Percentiles rank a stretch among this genome's conserved stretches.
These are phyloP conservation scores for Ligustrum vulgare DNA, from an alignment of 257 asterid species.

Conservation along the genomic window DNA sequence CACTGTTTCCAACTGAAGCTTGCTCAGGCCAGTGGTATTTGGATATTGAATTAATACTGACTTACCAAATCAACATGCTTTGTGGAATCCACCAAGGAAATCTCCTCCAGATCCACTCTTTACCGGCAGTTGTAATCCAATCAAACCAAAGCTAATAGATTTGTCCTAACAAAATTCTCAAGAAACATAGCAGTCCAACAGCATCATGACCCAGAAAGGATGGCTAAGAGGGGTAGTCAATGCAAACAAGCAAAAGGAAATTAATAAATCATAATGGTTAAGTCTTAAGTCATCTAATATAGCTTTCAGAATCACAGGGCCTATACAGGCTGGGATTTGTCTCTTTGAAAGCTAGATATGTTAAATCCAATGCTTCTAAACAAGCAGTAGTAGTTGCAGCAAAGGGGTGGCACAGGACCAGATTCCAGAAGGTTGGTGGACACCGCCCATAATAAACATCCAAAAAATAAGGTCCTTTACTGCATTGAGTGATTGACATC, in stretches of 20 bases:
- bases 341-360: neutral
- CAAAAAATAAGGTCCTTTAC: neutral
- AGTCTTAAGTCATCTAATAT: neutral
- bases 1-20: neutral
- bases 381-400: neutral
- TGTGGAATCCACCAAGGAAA: neutral
- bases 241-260: neutral
- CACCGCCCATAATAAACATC: neutral
- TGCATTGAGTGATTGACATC: neutral
- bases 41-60: neutral
- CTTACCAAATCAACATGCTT: slow-evolving; percentile 8
- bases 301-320: neutral
- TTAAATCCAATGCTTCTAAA: neutral
- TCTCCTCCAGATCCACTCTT: slow-evolving; percentile 1
- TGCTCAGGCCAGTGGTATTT: slow-evolving; percentile 3
- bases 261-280: neutral
- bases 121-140: neutral
- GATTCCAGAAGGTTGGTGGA: neutral
- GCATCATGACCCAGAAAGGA: neutral
- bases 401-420: neutral
- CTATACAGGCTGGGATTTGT: neutral
- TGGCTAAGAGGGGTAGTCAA: neutral
- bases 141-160: neutral
- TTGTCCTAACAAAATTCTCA: neutral
- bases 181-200: neutral